Conservation (phyloP, 2,329 filamentous ascomycete species). For the Coniochaeta sp. region DNA sequence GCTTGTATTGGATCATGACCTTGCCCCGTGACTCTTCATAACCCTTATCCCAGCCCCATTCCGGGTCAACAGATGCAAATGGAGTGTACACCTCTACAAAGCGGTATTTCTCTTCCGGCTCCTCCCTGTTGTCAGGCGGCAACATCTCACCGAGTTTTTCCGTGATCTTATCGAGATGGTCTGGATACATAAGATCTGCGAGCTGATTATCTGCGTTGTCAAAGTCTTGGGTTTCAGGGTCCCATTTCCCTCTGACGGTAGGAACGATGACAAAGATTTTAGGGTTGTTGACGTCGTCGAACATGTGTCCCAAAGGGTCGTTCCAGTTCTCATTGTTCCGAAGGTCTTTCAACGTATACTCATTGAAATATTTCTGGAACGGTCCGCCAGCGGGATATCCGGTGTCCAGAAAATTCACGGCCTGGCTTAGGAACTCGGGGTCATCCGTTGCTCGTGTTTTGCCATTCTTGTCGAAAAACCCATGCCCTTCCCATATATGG, state of each 20-base stretch:
- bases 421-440: not conserved
- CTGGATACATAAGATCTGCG: not conserved
- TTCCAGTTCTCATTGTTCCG: not conserved
- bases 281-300: too few species aligned
- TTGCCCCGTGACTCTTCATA: not conserved
- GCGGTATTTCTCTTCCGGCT: not conserved
- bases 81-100: too few species aligned
- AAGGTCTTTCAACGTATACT: not conserved
- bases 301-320: not conserved
- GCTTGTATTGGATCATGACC: not conserved
- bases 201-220: not conserved
- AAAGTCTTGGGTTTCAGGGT: too few species aligned
- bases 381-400: not conserved
- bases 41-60: not conserved
- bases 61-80: not conserved
- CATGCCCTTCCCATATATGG: conserved; percentile 1
- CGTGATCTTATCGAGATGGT: not conserved
- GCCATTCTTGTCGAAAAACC: not conserved
- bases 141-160: not conserved
- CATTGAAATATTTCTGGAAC: not conserved
- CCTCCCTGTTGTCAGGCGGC: not conserved
- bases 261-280: too few species aligned
- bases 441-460: too few species aligned
- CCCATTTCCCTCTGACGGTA: too few species aligned
- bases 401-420: not conserved